phyloP scores from a whole-genome alignment of 2,329 filamentous ascomycete genomes.

The Ambrosiella cleistominuta region DNA sequence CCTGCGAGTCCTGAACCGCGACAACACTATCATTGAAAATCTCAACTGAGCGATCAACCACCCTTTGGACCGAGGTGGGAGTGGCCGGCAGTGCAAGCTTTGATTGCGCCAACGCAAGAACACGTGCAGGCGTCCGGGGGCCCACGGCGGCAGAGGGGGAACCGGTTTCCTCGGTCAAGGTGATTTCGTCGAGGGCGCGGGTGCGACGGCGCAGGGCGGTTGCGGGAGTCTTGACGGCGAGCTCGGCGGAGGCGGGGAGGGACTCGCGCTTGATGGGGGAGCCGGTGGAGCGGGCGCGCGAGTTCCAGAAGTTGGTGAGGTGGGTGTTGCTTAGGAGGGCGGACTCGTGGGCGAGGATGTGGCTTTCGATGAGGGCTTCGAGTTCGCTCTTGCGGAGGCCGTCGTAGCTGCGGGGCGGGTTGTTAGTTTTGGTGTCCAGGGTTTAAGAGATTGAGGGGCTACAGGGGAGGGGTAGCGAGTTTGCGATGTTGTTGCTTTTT shows the following conservation, averaged over 20 bases:
- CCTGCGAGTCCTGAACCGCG: slow-evolving; percentile 44
- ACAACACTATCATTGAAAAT: slow-evolving; percentile 46
- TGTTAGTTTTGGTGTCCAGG: not conserved
- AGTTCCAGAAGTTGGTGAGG: slow-evolving; percentile 61
- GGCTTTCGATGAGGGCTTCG: slow-evolving; percentile 54
- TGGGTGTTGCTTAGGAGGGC: slow-evolving; percentile 44
- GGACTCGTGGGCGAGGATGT: slow-evolving; percentile 50
- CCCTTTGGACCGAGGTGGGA: slow-evolving; percentile 58
- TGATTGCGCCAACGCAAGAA: slow-evolving; percentile 33
- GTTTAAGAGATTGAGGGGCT: not conserved
- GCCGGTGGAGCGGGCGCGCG: slow-evolving; percentile 38
- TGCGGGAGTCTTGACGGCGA: slow-evolving; percentile 22
- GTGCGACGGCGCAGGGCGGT: slow-evolving; percentile 24
- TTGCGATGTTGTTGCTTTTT: not conserved
- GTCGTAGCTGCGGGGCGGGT: slow-evolving; percentile 37
- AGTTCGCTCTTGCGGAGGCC: slow-evolving; percentile 63
- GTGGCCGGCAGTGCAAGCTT: slow-evolving; percentile 63
- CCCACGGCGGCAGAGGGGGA: not conserved
- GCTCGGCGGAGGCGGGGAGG: slow-evolving; percentile 22
- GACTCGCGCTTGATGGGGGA: slow-evolving; percentile 45
- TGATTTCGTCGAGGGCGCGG: slow-evolving; percentile 28
- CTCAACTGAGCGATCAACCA: slow-evolving; percentile 53
- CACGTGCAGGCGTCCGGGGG: slow-evolving; percentile 24
- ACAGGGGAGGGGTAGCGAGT: not conserved
- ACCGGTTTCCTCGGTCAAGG: slow-evolving; percentile 20